Evolutionary conservation across 371 early-diverging fungal genomes (phyloP).

Genomic region (Dichotomocladium elegans): DNA sequence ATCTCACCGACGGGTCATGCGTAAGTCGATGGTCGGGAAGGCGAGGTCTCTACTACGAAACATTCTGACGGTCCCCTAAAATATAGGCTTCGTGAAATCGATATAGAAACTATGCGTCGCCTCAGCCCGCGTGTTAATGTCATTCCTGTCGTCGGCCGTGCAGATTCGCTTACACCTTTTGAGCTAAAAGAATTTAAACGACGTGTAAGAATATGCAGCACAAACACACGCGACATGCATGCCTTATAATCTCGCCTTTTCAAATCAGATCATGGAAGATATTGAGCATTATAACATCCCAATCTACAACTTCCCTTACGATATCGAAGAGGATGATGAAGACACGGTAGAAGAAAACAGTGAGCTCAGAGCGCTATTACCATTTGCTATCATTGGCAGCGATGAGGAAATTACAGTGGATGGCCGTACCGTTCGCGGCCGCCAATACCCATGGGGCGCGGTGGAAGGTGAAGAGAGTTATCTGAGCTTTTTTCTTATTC

Average conservation of each 20-base stretch:
- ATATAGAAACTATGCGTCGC: constrained; percentile 95
- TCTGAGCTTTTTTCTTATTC: neutral
- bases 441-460: constrained; percentile 99
- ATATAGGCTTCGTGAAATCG: constrained; percentile 88
- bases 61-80: neutral
- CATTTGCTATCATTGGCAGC: constrained; percentile 96
- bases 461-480: constrained; percentile 63
- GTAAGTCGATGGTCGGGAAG: constrained; percentile 23
- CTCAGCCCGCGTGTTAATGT: constrained; percentile 91
- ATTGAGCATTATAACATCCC: constrained; percentile 91
- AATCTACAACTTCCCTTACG: constrained; percentile 80
- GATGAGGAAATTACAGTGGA: constrained; percentile 86
- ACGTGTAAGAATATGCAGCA: constrained; percentile 44
- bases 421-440: constrained; percentile 79
- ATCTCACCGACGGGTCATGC: constrained; percentile 96
- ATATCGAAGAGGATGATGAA: constrained; percentile 79
- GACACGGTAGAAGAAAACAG: constrained; percentile 95
- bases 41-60: neutral
- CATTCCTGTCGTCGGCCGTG: constrained; percentile 86
- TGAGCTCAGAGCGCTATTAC: constrained; percentile 84
- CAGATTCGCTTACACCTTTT: constrained; percentile 70
- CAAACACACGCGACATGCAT: neutral
- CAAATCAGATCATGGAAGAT: constrained; percentile 78
- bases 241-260: neutral
- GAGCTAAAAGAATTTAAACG: constrained; percentile 79